Base-by-base conservation (phyloP, 2,329 filamentous ascomycete genomes). In the Pyrenochaeta sp. region DNA sequence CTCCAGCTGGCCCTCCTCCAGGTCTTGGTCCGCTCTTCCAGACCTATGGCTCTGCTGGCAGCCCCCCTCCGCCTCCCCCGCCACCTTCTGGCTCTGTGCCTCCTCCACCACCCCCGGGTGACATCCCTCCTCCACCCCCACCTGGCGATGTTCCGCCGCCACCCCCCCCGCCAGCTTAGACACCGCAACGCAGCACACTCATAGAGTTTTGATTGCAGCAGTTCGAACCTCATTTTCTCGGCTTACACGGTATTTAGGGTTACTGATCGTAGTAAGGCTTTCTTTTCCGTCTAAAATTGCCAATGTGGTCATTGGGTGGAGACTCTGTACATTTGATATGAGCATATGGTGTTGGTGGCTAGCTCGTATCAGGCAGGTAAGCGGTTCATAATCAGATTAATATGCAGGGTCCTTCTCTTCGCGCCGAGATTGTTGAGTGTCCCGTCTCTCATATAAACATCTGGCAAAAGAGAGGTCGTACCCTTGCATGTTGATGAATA, bases 1-100 rank as follows among this genome's bases (percentile, higher is more conserved):
- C 74, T 50, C 86, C 68, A 84, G 56, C 70, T 80, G 59, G 80
- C 43, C 84, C 74, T 54, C 74, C 75, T 50, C 75, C 85, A 59
- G 86, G 86, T 40, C 80, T 90, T 59, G 88, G 85, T 72, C 85
- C 87, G 46, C 81, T 91, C 57, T 88, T 90, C 69, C 87, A 90
- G 76, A 88, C 89, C 69, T 91, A 87, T 61, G 82, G 85, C 39
- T 80, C 80, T 62, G 81, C 77, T 58, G 78, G 77, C 43, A 80
- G 83, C 55, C 85, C 86, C 43, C 88, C 88, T 27, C 86, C 88
- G 1, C 85, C 87, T n/a, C 85, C 86, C 9, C 85, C 86, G 42
- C 87, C 88, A 27, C 86, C 88, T 1, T 84, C 87, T 47, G 78
- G 77, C 19, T 79, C 82, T 47, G 85, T 85, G 43, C 88, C 88